Evolutionary conservation across 768 basidiomycete species (phyloP), one percentile per base, ranked within the genome.

Genomic region (Hericium erinaceus): DNA sequence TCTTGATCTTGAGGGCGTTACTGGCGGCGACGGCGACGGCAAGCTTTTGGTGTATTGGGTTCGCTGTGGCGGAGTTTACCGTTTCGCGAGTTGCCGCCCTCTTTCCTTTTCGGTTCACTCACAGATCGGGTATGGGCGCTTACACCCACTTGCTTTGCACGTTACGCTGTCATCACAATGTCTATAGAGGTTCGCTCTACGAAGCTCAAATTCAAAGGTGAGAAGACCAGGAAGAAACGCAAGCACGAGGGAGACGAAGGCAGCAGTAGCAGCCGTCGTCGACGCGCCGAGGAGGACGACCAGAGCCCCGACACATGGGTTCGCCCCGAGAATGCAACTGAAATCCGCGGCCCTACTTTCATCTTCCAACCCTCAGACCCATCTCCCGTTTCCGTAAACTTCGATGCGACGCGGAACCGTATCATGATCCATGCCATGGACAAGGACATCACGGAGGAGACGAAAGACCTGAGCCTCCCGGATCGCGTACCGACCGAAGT

Each of bases 331-430:
- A 75, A 76, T 59, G 73, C 86, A 46, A 76, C 73, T 55, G 86
- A 93, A 75, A 80, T 93, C 57, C 87, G 89, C 54, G 91, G 91
- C 13, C 91, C 91, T n/a, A 88, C 90, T 9, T 93, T 91, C 72
- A 81, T 93, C 50, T 68, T 83, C 33, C 91, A 93, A 63, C 89
- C 91, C 48, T 88, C 87, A 37, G 88, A 89, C 64, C 85, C 91
- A 24, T 79, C 79, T 16, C 83, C 90, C 12, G 80, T 90, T 61
- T 87, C 80, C 56, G 71, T 93, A 20, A 89, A 88, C 53, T 93
- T 81, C 67, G 89, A 86, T 66, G 77, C 87, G 20, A 88, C 90
- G 16, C 81, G 89, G 33, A 82, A 80, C 62, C 82, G 81, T 53
- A 79, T 93, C 44, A 74, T 85, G n/a, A 72, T 93, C 12, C 74